Conservation (phyloP, 805 yeast species). For the Ogataea neopini region DNA sequence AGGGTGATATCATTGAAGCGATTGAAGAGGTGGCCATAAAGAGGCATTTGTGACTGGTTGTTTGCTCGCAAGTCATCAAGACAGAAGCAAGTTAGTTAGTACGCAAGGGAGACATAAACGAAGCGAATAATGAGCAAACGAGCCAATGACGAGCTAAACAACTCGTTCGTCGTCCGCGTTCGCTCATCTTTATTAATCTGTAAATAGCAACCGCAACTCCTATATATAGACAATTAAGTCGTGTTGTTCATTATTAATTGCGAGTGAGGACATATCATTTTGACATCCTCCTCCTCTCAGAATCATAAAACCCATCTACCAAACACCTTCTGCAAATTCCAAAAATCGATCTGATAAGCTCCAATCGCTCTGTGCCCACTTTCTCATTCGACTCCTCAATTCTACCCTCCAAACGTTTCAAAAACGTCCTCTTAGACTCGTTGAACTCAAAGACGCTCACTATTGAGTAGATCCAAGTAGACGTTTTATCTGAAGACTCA, state of each 20-base stretch:
- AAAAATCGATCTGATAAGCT: constrained; percentile 4
- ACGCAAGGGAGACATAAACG: too few species aligned
- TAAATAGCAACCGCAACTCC: constrained; percentile 13
- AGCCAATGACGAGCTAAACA: too few species aligned
- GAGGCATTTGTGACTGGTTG: constrained; percentile 55
- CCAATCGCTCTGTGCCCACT: neutral
- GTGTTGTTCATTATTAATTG: too few species aligned
- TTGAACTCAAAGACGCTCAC: constrained; percentile 22
- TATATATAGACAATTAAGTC: constrained; percentile 1
- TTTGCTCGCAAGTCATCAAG: too few species aligned
- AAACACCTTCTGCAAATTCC: constrained; percentile 8
- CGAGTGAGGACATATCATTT: too few species aligned
- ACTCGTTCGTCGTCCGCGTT: too few species aligned
- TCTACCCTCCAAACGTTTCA: constrained; percentile 11
- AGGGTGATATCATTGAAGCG: constrained; percentile 75
- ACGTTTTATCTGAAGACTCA: neutral
- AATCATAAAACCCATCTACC: constrained; percentile 17
- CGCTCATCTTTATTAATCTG: constrained; percentile 2
- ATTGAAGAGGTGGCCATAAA: constrained; percentile 65
- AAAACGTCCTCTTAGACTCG: constrained; percentile 26
- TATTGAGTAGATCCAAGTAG: constrained; percentile 19
- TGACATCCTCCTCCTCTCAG: constrained; percentile 18
- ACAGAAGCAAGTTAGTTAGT: too few species aligned
- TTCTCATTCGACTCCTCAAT: neutral
- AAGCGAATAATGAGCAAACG: too few species aligned